Conservation (phyloP, 164 flowering plant species). For the Stephania japonica region DNA sequence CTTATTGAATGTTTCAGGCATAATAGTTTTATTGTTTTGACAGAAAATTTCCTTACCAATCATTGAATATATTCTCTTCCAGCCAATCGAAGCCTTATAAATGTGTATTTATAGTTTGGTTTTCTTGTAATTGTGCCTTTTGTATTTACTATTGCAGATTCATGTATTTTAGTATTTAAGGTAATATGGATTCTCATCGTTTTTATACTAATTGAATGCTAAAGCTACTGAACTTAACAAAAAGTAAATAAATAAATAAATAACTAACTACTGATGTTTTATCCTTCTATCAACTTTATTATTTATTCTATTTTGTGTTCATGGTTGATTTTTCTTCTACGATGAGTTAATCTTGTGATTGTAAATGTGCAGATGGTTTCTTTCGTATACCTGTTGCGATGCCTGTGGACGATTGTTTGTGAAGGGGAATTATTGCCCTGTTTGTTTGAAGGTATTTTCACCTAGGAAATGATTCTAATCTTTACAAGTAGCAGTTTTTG, state of each 20-base stretch:
- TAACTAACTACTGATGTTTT: background rate
- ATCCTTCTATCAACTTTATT: background rate
- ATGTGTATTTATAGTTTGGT: background rate
- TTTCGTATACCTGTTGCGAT: conserved; percentile 95
- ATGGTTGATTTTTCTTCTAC: background rate
- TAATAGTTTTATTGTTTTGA: background rate
- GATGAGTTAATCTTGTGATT: conserved; percentile 7
- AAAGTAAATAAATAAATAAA: background rate
- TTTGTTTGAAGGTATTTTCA: conserved; percentile 84
- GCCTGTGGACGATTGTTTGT: conserved; percentile 99
- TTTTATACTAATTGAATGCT: background rate
- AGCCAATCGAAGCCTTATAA: background rate
- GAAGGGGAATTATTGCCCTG: conserved; percentile 95
- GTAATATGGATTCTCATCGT: background rate
- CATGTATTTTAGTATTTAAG: background rate
- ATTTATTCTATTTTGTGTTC: background rate
- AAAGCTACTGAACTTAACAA: background rate
- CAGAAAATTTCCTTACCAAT: background rate
- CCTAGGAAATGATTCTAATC: background rate
- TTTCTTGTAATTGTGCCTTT: background rate
- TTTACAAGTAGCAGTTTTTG: background rate
- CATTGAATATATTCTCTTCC: background rate
- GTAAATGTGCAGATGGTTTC: conserved; percentile 72
- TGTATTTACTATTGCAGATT: background rate
- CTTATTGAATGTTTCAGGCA: background rate